Base-by-base conservation (phyloP, 768 basidiomycete genomes). In the Tricholomella constricta region DNA sequence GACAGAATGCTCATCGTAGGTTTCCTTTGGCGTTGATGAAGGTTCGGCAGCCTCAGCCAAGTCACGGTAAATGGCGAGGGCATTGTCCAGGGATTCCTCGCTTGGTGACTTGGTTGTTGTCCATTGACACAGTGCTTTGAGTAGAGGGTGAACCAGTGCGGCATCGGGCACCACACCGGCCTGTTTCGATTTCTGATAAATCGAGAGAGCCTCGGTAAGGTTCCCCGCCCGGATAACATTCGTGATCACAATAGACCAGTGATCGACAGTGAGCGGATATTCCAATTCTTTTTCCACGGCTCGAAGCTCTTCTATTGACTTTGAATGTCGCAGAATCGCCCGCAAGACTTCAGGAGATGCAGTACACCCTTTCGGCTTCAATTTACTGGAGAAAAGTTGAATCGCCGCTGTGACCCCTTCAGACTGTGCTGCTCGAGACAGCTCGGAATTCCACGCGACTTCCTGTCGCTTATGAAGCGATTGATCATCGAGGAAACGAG, bases 201-300 rank as follows among this genome's bases (percentile, higher is more conserved):
- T 69, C 3, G 69, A 63, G 22, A 83, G 57, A 2, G 81, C 86
- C 15, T 72, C 67, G 1, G 55, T 17, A 6, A 74, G 48, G 42
- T 78, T 66, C 15, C 70, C 71, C 1, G 67, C 56, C 11, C 72
- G 73, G 43, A 79, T 62, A 36, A 72, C 71, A 57, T 87, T 86
- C 38, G 65, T 62, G 53, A 91, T 74, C 29, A 89, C 62, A 48
- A 78, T 68, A 4, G 79, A 74, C 79, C 86, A 89, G 29, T 81
- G 80, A 12, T 68, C 57, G 0, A 73, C 68, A 8, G 70, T 69
- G 19, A 78, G 75, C 40, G 65, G 63, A 45, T 81, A 48, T 17
- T 63, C 66, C 6, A 85, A 68, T 12, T 67, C 69, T 25, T 69
- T 57, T 51, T 81, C 75, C 51, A 76, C 72, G 23, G 67, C 63